These are phyloP conservation scores for Epichloe brachyelytri DNA, from an alignment of 2,329 filamentous ascomycete species.

Conservation along the genomic window DNA sequence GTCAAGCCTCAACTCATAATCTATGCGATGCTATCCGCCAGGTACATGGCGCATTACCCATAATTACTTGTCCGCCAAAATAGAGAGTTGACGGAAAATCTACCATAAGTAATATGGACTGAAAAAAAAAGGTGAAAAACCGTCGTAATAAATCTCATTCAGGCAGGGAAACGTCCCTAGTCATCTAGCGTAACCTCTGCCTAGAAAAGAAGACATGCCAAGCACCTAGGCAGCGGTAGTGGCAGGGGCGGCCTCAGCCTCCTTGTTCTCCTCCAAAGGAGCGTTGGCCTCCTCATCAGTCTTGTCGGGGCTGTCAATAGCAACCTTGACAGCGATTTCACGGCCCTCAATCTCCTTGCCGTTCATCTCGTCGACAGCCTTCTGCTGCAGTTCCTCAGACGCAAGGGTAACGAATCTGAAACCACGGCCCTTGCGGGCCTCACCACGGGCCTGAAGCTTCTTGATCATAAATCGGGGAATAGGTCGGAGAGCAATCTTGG, in stretches of 20 bases:
- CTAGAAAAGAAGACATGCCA: conserved; percentile 1
- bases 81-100: conserved; percentile 15
- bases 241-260: conserved; percentile 18
- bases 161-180: conserved; percentile 14
- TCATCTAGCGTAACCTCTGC: conserved; percentile 12
- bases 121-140: conserved; percentile 13
- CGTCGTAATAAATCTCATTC: conserved; percentile 24
- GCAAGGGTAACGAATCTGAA: conserved; percentile 96
- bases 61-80: conserved; percentile 1
- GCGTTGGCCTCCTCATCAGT: conserved; percentile 68
- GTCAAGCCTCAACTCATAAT: conserved; percentile 12
- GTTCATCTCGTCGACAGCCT: conserved; percentile 97
- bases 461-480: conserved; percentile 99
- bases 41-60: neutral
- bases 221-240: conserved; percentile 20
- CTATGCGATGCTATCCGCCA: conserved; percentile 1
- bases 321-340: conserved; percentile 99
- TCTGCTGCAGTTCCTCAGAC: conserved; percentile 91
- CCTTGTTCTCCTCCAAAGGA: conserved; percentile 31
- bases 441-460: conserved; percentile 96
- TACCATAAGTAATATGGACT: conserved; percentile 26
- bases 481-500: conserved; percentile 96
- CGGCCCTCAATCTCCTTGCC: conserved; percentile 98
- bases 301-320: conserved; percentile 98
- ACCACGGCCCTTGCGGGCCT: conserved; percentile 96